Percentiles rank a stretch among this genome's conserved stretches.
phyloP scores from a whole-genome alignment of 2,329 filamentous ascomycete genomes.

The Stagonosporopsis cucurbitacearum region DNA sequence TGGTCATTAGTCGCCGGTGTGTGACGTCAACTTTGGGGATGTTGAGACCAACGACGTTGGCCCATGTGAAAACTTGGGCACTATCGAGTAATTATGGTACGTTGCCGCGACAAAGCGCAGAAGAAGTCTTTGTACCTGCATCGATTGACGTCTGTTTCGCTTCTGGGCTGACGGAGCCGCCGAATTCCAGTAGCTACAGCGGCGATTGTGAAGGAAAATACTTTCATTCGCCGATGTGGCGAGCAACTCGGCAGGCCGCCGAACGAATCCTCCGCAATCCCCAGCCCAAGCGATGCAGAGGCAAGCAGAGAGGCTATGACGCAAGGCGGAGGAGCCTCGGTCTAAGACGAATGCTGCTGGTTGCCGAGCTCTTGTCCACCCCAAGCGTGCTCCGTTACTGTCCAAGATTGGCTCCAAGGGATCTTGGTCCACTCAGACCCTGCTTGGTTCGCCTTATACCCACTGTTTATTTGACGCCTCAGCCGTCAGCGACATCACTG shows the following conservation, averaged over 20 bases:
- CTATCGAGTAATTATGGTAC: constrained; percentile 22
- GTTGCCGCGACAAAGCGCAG: constrained; percentile 16
- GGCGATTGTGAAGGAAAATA: not conserved
- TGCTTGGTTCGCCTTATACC: constrained; percentile 35
- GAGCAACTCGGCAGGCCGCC: constrained; percentile 11
- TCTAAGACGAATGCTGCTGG: constrained; percentile 27
- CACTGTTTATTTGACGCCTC: constrained; percentile 38
- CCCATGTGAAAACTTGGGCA: constrained; percentile 25
- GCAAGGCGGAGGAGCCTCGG: constrained; percentile 26
- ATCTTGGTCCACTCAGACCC: constrained; percentile 31
- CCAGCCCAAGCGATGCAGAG: constrained; percentile 8
- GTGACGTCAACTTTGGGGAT: constrained; percentile 32
- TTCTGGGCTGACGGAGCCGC: not conserved
- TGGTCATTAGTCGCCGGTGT: constrained; percentile 14
- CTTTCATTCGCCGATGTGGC: constrained; percentile 2
- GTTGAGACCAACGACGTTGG: constrained; percentile 30
- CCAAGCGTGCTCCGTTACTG: constrained; percentile 31
- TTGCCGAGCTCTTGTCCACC: constrained; percentile 35
- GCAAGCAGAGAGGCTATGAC: constrained; percentile 25
- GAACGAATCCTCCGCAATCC: constrained; percentile 16
- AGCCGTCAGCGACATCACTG: constrained; percentile 30
- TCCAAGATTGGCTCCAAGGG: constrained; percentile 33
- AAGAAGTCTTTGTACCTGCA: constrained; percentile 10
- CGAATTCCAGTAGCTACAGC: not conserved
- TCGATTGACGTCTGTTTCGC: constrained; percentile 8